Conservation (phyloP, 257 asterid genomes). For the Solanum arcanum region DNA sequence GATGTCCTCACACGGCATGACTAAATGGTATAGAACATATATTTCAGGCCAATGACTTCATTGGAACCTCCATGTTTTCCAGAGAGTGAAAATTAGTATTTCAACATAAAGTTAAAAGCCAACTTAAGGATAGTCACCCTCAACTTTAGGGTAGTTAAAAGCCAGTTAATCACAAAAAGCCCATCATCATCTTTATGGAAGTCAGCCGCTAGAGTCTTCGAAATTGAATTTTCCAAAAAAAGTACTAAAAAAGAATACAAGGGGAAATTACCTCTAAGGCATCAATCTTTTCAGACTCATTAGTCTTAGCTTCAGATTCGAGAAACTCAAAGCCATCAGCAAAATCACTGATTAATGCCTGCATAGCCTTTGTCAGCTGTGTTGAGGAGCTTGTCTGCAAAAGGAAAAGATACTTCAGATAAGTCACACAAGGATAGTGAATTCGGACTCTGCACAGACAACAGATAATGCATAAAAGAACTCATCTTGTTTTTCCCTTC, state of each 20-base stretch:
- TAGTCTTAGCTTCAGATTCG: conserved; percentile 57
- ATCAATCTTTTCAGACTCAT: conserved; percentile 67
- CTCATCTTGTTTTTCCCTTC: background rate
- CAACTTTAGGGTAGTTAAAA: background rate
- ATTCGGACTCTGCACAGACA: background rate
- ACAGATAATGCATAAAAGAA: background rate
- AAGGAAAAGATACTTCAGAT: background rate
- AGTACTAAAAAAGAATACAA: background rate
- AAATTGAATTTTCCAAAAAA: background rate
- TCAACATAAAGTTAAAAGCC: background rate
- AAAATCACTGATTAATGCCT: conserved; percentile 47
- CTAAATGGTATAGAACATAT: background rate
- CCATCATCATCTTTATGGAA: background rate
- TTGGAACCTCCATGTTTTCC: background rate
- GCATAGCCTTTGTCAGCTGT: conserved; percentile 56
- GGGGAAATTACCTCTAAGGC: conserved; percentile 74
- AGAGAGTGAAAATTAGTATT: background rate
- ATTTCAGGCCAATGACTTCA: background rate
- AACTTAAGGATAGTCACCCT: background rate
- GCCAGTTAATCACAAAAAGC: background rate
- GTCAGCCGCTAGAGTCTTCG: background rate
- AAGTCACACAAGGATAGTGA: background rate
- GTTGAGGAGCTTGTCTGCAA: conserved; percentile 58
- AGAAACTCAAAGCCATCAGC: conserved; percentile 46
- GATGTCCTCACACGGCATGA: background rate